A percentile compares a stretch with the other conserved stretches of the same genome.
Conservation (phyloP, 371 early-diverging fungal genomes). For the Mucor circinelloides region DNA sequence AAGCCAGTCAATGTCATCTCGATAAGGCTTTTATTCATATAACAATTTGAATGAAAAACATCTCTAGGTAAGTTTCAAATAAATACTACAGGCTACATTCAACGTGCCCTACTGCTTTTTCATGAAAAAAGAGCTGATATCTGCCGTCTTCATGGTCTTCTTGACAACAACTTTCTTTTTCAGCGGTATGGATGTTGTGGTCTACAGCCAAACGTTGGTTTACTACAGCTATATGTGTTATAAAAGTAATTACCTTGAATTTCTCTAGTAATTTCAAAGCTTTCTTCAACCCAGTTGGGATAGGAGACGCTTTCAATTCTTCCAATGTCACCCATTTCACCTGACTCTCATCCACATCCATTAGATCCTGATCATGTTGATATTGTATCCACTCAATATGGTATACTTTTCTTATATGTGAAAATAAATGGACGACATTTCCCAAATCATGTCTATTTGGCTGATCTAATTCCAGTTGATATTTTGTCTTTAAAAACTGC, state of each 20-base stretch:
- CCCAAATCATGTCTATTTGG: conserved; percentile 53
- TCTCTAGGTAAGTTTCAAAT: neutral
- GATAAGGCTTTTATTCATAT: neutral
- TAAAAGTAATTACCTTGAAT: conserved; percentile 15
- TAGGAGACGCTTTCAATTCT: conserved; percentile 58
- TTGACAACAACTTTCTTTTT: neutral
- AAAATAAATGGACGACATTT: conserved; percentile 67
- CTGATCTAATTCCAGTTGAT: conserved; percentile 23
- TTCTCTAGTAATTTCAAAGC: conserved; percentile 59
- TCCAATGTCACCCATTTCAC: conserved; percentile 55
- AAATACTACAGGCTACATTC: neutral
- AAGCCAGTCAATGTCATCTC: neutral
- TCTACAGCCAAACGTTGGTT: neutral
- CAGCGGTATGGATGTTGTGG: neutral
- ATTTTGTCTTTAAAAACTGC: conserved; percentile 29
- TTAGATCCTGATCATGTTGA: conserved; percentile 1
- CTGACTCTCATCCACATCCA: conserved; percentile 4
- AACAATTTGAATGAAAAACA: no score
- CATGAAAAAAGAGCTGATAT: neutral
- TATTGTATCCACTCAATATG: conserved; percentile 58
- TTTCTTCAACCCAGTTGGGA: conserved; percentile 73
- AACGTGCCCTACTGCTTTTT: neutral
- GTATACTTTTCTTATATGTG: conserved; percentile 71
- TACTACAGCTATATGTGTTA: neutral
- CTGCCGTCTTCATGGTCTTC: neutral